These are phyloP conservation scores for Heterobasidion occidentale DNA, from an alignment of 1,284 basidiomycete genomes.

Conservation along the genomic window DNA sequence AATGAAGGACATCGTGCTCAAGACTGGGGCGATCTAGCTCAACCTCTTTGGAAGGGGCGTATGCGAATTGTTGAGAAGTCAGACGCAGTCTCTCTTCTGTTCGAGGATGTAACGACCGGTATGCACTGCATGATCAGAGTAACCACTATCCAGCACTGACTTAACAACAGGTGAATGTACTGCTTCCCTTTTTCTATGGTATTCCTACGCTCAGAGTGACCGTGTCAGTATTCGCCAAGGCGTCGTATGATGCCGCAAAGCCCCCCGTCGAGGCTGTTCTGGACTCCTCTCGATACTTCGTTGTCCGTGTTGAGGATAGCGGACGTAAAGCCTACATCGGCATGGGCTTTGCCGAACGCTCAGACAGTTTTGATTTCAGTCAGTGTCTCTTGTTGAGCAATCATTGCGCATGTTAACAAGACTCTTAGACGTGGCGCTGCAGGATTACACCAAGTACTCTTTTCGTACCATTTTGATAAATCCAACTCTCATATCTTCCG, in stretches of 20 bases:
- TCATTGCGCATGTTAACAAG: background rate
- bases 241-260: conserved; percentile 78
- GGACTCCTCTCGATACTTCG: conserved; percentile 95
- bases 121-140: conserved; percentile 12
- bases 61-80: conserved; percentile 75
- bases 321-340: conserved; percentile 90
- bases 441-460: conserved; percentile 86
- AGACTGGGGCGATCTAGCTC: conserved; percentile 78
- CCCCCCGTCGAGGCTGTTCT: conserved; percentile 92
- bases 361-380: conserved; percentile 94
- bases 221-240: conserved; percentile 71
- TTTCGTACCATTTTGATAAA: background rate
- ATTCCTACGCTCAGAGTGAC: background rate
- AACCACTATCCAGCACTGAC: background rate
- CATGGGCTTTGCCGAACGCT: conserved; percentile 87
- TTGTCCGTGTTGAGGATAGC: conserved; percentile 82
- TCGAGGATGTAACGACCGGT: conserved; percentile 78
- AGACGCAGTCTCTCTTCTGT: conserved; percentile 48
- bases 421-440: conserved; percentile 77
- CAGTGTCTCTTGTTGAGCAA: conserved; percentile 21
- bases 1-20: conserved; percentile 83
- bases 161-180: background rate
- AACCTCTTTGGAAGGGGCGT: conserved; percentile 88
- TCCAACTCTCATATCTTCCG: background rate
- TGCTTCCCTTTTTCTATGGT: conserved; percentile 3